Evolutionary conservation across 345 rosid species (phyloP).

Genomic region (Euphorbia pulcherrima): DNA sequence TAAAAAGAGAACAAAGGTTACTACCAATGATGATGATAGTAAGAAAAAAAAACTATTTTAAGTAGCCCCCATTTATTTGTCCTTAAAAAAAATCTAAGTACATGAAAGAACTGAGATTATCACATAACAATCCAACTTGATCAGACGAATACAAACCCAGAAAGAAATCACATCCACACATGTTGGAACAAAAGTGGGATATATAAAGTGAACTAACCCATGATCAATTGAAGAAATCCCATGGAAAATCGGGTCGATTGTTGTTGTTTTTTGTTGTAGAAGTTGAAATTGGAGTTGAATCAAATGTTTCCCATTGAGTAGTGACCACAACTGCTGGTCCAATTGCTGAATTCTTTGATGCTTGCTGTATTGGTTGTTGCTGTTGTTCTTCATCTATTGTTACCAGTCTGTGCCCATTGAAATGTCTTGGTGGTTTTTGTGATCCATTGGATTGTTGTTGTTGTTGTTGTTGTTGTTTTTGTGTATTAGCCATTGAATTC

Average conservation of each 20-base stretch:
- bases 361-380: slow-evolving; percentile 38
- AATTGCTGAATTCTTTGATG: slow-evolving; percentile 38
- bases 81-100: slow-evolving; percentile 57
- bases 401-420: slow-evolving; percentile 31
- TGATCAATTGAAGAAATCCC: slow-evolving; percentile 91
- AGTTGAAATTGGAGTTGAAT: slow-evolving; percentile 41
- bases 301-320: slow-evolving; percentile 95
- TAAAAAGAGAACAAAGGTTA: slow-evolving; percentile 4
- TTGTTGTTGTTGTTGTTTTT: slow-evolving; percentile 36
- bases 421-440: slow-evolving; percentile 32
- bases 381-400: slow-evolving; percentile 20
- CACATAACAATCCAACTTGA: slow-evolving; percentile 34
- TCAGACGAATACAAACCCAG: slow-evolving; percentile 21
- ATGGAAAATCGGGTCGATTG: slow-evolving; percentile 59
- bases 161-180: slow-evolving; percentile 59
- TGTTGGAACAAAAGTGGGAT: slow-evolving; percentile 17
- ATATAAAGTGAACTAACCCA: not conserved
- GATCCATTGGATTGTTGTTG: slow-evolving; percentile 38
- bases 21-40: slow-evolving; percentile 8
- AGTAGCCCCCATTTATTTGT: slow-evolving; percentile 51
- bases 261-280: slow-evolving; percentile 19
- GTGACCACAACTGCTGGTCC: slow-evolving; percentile 56
- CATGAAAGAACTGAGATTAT: slow-evolving; percentile 66
- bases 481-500: slow-evolving; percentile 44
- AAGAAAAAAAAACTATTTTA: slow-evolving; percentile 23